Base-by-base conservation (phyloP, 352 stramenopile genomes). In the Phytophthora brassicae region DNA sequence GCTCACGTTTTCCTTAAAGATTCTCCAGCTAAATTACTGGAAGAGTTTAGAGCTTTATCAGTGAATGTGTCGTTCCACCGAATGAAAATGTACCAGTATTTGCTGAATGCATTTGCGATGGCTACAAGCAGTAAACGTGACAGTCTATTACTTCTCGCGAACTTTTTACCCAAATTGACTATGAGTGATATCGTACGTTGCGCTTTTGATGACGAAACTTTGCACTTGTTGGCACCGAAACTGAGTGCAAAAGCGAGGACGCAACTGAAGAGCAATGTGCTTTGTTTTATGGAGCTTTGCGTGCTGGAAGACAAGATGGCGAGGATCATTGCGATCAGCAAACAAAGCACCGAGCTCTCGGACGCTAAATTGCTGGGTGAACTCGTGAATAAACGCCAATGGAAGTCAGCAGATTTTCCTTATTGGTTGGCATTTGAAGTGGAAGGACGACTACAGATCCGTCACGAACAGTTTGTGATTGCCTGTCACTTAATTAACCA, bases 351-450 rank as follows among this genome's bases (percentile, higher is more conserved):
- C 6, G 16, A 60, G 0, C 11, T 55, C 11, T 60, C 75, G 16
- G 59, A 66, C n/a, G 57, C 63, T 17, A 58, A 66, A 26, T 52
- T 90, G 46, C 42, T 84, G 2, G 68, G 81, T 23, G 88, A 96
- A 20, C 62, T 95, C 5, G 17, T 51, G 9, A 77, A 70, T 55
- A 52, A 38, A 0, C 74, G 70, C 13, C 20, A 68, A 23, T 97
- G 86, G 86, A 38, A 81, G 28, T 72, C 68, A 9, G 31, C 3
- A 0, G 70, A 86, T 2, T 75, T 88, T 56, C 86, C 86, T 3
- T 86, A 81, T 53, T 97, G 89, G 87, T 67, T 96, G 43, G 84
- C 89, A 24, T 96, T 97, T 64, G 89, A 97, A 64, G 77, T 90
- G 1, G 89, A 96, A 75, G 79, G 80, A 6, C 26, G 64, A n/a